A percentile compares a stretch with the other conserved stretches of the same genome.
These are phyloP conservation scores for Otatea glauca DNA, from an alignment of 176 grass and related monocot genomes.

Conservation along the genomic window DNA sequence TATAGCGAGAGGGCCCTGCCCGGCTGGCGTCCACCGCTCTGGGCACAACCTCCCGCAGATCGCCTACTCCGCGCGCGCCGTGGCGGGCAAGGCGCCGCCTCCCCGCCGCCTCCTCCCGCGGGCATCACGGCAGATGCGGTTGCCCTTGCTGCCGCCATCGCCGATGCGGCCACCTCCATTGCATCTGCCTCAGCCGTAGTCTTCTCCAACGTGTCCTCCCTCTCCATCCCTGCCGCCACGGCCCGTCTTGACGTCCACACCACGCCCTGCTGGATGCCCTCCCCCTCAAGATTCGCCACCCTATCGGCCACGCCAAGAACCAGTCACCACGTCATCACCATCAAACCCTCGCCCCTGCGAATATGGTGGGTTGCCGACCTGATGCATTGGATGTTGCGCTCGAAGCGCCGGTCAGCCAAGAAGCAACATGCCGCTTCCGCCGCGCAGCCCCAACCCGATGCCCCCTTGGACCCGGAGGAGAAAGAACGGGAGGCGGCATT, in stretches of 20 bases:
- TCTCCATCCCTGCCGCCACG: slow-evolving; percentile 43
- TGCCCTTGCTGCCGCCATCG: slow-evolving; percentile 49
- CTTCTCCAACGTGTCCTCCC: slow-evolving; percentile 42
- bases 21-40: slow-evolving; percentile 55
- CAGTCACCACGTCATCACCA: slow-evolving; percentile 38
- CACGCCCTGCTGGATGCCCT: slow-evolving; percentile 43
- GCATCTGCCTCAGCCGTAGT: slow-evolving; percentile 41
- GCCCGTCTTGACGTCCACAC: slow-evolving; percentile 33
- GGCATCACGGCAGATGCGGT: slow-evolving; percentile 41
- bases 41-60: slow-evolving; percentile 50
- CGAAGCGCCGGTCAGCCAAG: slow-evolving; percentile 57
- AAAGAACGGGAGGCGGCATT: slow-evolving; percentile 58
- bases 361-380: slow-evolving; percentile 82
- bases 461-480: slow-evolving; percentile 49
- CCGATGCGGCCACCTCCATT: slow-evolving; percentile 43
- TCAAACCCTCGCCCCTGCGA: slow-evolving; percentile 45
- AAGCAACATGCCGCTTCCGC: slow-evolving; percentile 35
- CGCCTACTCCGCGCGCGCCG: slow-evolving; percentile 44
- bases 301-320: slow-evolving; percentile 37
- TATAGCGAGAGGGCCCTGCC: slow-evolving; percentile 47
- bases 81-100: slow-evolving; percentile 40
- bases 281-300: slow-evolving; percentile 40
- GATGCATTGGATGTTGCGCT: slow-evolving; percentile 69
- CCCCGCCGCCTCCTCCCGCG: not conserved
- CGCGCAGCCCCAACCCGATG: not conserved